Conservation (phyloP, 1,139 yeast genomes). For the Williopsis jadinii region DNA sequence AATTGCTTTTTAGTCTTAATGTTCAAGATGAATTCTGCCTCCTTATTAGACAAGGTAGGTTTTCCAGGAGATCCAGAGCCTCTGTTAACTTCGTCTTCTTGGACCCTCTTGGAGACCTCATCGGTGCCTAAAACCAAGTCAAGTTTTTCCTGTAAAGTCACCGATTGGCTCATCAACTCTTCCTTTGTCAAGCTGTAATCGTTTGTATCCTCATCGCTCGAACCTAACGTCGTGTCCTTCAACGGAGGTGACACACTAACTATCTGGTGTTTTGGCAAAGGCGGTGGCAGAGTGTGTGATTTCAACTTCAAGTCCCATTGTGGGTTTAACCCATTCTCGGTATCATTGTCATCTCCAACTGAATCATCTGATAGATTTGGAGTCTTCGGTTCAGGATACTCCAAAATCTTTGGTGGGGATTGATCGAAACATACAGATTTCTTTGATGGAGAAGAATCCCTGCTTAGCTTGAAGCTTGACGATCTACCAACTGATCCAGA, state of each 20-base stretch:
- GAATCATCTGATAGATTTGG: slow-evolving; percentile 31
- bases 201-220: slow-evolving; percentile 16
- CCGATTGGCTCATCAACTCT: slow-evolving; percentile 12
- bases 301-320: slow-evolving; percentile 23
- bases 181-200: slow-evolving; percentile 19
- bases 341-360: slow-evolving; percentile 14
- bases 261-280: slow-evolving; percentile 23
- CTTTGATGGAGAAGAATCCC: slow-evolving; percentile 26
- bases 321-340: slow-evolving; percentile 11
- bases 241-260: slow-evolving; percentile 20
- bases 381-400: slow-evolving; percentile 31
- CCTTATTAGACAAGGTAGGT: slow-evolving; percentile 18
- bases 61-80: slow-evolving; percentile 23
- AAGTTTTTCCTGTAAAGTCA: slow-evolving; percentile 21
- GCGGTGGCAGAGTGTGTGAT: slow-evolving; percentile 21
- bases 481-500: slow-evolving; percentile 14
- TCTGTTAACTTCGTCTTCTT: slow-evolving; percentile 26
- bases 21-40: slow-evolving; percentile 14
- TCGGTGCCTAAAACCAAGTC: slow-evolving; percentile 21
- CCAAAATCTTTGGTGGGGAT: slow-evolving; percentile 30
- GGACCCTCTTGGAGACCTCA: slow-evolving; percentile 20
- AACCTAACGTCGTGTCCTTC: slow-evolving; percentile 22
- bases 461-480: slow-evolving; percentile 11
- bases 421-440: slow-evolving; percentile 29
- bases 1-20: slow-evolving; percentile 17